Evolutionary conservation across 1,284 basidiomycete species (phyloP).

Genomic region (Ustilago hordei): DNA sequence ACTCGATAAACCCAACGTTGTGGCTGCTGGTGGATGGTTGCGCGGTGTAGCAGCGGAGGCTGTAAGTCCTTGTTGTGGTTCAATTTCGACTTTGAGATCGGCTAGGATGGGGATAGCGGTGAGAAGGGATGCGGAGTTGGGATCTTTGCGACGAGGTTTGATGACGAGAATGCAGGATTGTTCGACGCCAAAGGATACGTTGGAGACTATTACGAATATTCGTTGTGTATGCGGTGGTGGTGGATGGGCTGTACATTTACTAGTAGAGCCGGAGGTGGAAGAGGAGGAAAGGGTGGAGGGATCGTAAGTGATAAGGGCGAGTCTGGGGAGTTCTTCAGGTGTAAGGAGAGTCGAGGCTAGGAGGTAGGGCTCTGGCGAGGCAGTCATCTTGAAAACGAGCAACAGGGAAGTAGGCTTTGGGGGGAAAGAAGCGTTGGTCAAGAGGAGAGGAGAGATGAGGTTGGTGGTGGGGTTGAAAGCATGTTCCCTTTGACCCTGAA

Average conservation of each 20-base stretch:
- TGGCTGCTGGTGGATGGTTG: conserved; percentile 23
- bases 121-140: conserved; percentile 29
- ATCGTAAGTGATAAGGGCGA: conserved; percentile 43
- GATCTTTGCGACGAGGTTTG: conserved; percentile 37
- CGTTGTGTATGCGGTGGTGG: conserved; percentile 25
- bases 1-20: conserved; percentile 20
- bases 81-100: conserved; percentile 38
- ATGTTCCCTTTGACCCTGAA: conserved; percentile 4
- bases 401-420: too few species aligned
- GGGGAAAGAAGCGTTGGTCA: neutral
- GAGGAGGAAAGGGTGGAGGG: neutral
- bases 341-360: conserved; percentile 48
- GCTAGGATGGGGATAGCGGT: conserved; percentile 42
- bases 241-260: neutral
- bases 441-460: neutral
- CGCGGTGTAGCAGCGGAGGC: conserved; percentile 26
- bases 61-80: conserved; percentile 33
- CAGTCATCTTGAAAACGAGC: conserved; percentile 11
- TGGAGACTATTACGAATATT: conserved; percentile 53
- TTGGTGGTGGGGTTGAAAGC: too few species aligned
- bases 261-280: neutral
- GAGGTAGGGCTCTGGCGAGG: conserved; percentile 42
- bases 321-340: conserved; percentile 48
- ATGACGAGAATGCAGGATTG: conserved; percentile 46
- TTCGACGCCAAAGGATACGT: conserved; percentile 37